These are phyloP conservation scores for Podospora sp. DNA, from an alignment of 495 filamentous ascomycete species.

Conservation along the genomic window DNA sequence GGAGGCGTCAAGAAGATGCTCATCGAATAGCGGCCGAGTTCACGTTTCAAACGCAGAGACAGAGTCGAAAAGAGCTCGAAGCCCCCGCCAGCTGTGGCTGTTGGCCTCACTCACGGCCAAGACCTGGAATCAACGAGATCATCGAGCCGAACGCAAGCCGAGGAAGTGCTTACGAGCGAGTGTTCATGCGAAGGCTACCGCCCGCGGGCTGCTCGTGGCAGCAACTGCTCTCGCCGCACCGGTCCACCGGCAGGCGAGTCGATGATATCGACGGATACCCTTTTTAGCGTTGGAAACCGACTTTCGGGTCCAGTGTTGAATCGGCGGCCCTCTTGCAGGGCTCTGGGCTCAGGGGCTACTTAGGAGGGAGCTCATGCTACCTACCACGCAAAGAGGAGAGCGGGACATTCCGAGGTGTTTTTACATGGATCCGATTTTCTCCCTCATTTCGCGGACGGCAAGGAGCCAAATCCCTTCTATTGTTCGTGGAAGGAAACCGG, in stretches of 20 bases:
- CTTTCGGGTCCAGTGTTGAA: neutral
- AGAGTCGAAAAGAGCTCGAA: neutral
- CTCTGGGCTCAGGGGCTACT: neutral
- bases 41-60: neutral
- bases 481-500: neutral
- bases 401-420: neutral
- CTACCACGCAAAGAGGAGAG: neutral
- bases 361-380: neutral
- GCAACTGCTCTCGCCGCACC: neutral
- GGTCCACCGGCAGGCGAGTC: neutral
- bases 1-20: slow-evolving; percentile 83
- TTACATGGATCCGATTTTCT: neutral
- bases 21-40: slow-evolving; percentile 66
- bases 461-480: neutral
- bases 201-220: too few species aligned
- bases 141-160: neutral
- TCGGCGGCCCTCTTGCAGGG: neutral
- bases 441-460: neutral
- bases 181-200: neutral
- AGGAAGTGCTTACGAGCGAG: neutral
- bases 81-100: neutral
- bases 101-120: neutral
- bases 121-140: neutral
- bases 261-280: neutral
- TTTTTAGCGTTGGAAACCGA: neutral